These are phyloP conservation scores for Madurella fahalii DNA, from an alignment of 2,329 filamentous ascomycete species.

Conservation along the genomic window DNA sequence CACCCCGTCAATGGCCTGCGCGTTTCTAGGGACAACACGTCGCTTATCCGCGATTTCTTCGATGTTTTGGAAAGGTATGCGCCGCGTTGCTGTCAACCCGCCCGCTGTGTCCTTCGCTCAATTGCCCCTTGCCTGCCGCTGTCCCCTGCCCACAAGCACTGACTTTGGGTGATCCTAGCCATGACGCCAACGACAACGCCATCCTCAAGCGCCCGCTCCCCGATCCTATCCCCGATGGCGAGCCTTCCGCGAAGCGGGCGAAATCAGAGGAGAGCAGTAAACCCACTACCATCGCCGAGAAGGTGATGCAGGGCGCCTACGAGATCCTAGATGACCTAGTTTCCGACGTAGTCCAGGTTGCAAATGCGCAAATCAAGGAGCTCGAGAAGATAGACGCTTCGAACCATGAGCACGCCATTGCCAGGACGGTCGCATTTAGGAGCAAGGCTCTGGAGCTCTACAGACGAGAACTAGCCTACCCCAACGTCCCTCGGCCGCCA, in stretches of 20 bases:
- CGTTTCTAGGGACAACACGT: slow-evolving; percentile 31
- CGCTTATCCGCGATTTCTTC: slow-evolving; percentile 40
- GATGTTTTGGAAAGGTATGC: slow-evolving; percentile 42
- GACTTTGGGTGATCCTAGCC: slow-evolving; percentile 38
- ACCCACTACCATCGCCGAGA: slow-evolving; percentile 48
- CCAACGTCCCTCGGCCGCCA: slow-evolving; percentile 36
- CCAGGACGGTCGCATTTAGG: slow-evolving; percentile 54
- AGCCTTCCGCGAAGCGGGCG: slow-evolving; percentile 58
- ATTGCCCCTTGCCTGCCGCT: slow-evolving; percentile 3
- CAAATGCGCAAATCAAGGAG: slow-evolving; percentile 41
- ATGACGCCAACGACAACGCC: slow-evolving; percentile 47
- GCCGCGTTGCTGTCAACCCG: not conserved
- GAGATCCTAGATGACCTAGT: slow-evolving; percentile 63
- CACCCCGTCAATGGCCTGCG: slow-evolving; percentile 26
- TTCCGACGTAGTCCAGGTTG: slow-evolving; percentile 43
- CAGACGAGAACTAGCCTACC: slow-evolving; percentile 55
- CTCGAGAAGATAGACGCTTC: slow-evolving; percentile 36
- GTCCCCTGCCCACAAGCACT: slow-evolving; percentile 22
- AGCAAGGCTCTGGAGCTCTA: slow-evolving; percentile 60
- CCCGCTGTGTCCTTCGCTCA: not conserved
- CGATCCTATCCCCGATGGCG: slow-evolving; percentile 40
- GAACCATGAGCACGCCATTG: slow-evolving; percentile 35
- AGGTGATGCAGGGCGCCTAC: slow-evolving; percentile 50
- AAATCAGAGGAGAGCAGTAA: slow-evolving; percentile 47
- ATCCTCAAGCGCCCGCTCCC: slow-evolving; percentile 53